Percentiles rank a stretch among this genome's conserved stretches.
Conservation (phyloP, 2,329 filamentous ascomycete genomes). For the Ophiocordyceps unilateralis region DNA sequence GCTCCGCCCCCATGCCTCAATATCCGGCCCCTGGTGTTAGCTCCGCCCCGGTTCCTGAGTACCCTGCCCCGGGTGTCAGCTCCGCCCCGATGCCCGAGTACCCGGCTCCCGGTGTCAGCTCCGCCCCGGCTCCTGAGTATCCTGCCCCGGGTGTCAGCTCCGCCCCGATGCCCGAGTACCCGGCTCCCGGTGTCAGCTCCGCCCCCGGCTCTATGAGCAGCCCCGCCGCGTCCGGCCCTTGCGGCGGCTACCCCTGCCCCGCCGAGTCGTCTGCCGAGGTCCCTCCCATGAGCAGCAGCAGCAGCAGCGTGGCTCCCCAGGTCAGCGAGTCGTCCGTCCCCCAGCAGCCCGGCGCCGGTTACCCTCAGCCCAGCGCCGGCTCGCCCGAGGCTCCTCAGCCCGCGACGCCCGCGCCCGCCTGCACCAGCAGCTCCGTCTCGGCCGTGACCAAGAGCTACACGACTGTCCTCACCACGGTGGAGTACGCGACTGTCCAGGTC, state of each 20-base stretch:
- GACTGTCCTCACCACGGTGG: conserved; percentile 35
- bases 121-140: neutral
- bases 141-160: neutral
- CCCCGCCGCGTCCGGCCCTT: too few relatives aligned
- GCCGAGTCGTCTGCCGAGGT: neutral
- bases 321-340: neutral
- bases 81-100: neutral
- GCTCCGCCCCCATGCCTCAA: neutral
- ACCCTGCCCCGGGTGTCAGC: neutral
- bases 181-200: neutral
- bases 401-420: conserved; percentile 5
- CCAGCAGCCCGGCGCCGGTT: neutral
- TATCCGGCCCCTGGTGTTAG: neutral
- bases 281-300: neutral
- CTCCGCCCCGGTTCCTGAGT: neutral
- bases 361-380: conserved; percentile 2
- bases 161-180: neutral
- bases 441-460: conserved; percentile 38
- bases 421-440: conserved; percentile 24
- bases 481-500: conserved; percentile 30
- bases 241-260: too few relatives aligned
- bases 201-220: conserved; percentile 4
- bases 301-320: neutral
- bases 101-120: neutral
- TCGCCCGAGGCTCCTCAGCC: conserved; percentile 6